These are phyloP conservation scores for Leucocoprinus leucothites DNA, from an alignment of 768 basidiomycete species.

Conservation along the genomic window DNA sequence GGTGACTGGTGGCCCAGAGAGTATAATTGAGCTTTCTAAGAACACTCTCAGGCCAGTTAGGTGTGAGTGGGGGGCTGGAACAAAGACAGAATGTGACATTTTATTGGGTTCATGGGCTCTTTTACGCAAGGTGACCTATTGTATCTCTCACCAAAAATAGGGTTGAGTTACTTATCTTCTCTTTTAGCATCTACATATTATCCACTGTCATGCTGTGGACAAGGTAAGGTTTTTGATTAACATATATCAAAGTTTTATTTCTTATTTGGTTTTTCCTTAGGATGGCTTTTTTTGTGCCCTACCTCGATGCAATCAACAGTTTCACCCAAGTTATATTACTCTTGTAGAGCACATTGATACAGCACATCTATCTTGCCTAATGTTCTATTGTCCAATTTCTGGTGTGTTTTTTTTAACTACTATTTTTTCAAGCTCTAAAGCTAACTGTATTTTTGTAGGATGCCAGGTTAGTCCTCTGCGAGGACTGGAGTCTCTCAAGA, in stretches of 20 bases:
- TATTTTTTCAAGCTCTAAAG: not conserved
- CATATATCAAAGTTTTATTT: not conserved
- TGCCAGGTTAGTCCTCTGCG: not conserved
- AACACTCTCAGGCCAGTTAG: conserved; percentile 18
- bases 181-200: not conserved
- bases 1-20: conserved; percentile 10
- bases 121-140: conserved; percentile 22
- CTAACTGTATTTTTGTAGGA: not conserved
- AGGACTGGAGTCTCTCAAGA: not conserved
- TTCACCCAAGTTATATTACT: conserved; percentile 16
- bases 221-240: not conserved
- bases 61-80: conserved; percentile 28
- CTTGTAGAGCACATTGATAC: conserved; percentile 21
- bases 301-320: conserved; percentile 19
- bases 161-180: not conserved
- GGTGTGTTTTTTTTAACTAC: conserved; percentile 15
- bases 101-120: conserved; percentile 25
- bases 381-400: conserved; percentile 23
- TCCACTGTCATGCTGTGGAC: not conserved
- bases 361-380: conserved; percentile 23
- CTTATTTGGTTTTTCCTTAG: not conserved
- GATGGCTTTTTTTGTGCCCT: conserved; percentile 17
- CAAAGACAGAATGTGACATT: conserved; percentile 17
- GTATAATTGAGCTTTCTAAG: conserved; percentile 23
- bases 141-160: not conserved